Conservation (phyloP, 78 protist species). For the Planoprotostelium fungivorum region DNA sequence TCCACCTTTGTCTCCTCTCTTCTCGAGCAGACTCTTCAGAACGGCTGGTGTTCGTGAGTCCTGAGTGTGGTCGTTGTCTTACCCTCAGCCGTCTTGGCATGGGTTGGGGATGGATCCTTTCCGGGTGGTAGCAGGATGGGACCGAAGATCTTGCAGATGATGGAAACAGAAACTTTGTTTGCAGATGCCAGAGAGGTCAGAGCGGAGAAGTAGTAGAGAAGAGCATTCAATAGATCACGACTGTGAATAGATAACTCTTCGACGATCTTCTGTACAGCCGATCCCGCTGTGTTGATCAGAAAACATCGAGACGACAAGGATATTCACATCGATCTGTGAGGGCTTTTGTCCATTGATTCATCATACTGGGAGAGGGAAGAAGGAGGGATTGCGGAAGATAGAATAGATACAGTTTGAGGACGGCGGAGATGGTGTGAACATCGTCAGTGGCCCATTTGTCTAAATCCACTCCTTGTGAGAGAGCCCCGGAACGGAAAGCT, state of each 20-base stretch:
- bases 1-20: not conserved
- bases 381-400: not conserved
- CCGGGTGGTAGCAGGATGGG: not conserved
- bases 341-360: not conserved
- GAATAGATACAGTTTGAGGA: not conserved
- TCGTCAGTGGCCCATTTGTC: not conserved
- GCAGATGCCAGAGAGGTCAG: not conserved
- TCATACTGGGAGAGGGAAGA: not conserved
- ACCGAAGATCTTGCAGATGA: not conserved
- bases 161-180: not conserved
- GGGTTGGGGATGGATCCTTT: not conserved
- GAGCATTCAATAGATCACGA: not conserved
- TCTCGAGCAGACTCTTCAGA: not conserved
- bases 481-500: not conserved
- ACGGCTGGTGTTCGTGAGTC: not conserved
- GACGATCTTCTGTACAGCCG: no score
- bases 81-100: not conserved
- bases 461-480: not conserved
- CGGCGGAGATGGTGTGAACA: not conserved
- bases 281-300: no score
- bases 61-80: not conserved
- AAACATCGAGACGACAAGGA: not conserved
- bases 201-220: not conserved
- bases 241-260: no score
- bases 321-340: not conserved